phyloP scores from a whole-genome alignment of 805 yeast species.

The Wilhelminamyces savonicus region DNA sequence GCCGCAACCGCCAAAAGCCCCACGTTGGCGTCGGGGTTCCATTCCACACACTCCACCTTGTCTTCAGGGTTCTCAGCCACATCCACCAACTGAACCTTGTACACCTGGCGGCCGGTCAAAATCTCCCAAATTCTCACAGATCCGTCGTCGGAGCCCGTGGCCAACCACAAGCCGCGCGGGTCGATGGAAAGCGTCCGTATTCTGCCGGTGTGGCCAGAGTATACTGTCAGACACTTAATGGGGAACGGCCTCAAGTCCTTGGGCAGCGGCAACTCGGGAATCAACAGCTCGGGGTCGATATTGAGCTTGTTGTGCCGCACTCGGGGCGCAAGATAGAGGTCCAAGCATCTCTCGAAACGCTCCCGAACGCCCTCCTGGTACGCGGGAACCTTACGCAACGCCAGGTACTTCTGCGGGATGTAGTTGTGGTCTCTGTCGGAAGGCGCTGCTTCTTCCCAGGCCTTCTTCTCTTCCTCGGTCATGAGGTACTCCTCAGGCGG shows the following conservation, averaged over 20 bases:
- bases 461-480: constrained; percentile 66
- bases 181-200: constrained; percentile 80
- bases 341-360: constrained; percentile 89
- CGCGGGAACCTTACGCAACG: constrained; percentile 92
- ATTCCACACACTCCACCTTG: constrained; percentile 71
- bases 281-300: constrained; percentile 91
- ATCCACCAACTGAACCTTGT: constrained; percentile 48
- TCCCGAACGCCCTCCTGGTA: constrained; percentile 82
- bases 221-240: constrained; percentile 76
- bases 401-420: constrained; percentile 71
- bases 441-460: constrained; percentile 67
- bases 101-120: constrained; percentile 89
- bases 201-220: constrained; percentile 76
- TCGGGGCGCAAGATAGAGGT: constrained; percentile 92
- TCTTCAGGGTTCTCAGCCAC: constrained; percentile 59
- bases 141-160: constrained; percentile 98
- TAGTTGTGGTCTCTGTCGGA: constrained; percentile 73
- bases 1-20: constrained; percentile 84
- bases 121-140: constrained; percentile 96
- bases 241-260: constrained; percentile 97
- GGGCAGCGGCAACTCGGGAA: constrained; percentile 96
- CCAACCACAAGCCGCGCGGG: constrained; percentile 89
- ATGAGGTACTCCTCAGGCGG: constrained; percentile 95
- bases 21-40: constrained; percentile 76
- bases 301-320: constrained; percentile 84